Evolutionary conservation across 306 rosid species (phyloP), one percentile per base, ranked within the genome.

Genomic region (Lablab purpureus): DNA sequence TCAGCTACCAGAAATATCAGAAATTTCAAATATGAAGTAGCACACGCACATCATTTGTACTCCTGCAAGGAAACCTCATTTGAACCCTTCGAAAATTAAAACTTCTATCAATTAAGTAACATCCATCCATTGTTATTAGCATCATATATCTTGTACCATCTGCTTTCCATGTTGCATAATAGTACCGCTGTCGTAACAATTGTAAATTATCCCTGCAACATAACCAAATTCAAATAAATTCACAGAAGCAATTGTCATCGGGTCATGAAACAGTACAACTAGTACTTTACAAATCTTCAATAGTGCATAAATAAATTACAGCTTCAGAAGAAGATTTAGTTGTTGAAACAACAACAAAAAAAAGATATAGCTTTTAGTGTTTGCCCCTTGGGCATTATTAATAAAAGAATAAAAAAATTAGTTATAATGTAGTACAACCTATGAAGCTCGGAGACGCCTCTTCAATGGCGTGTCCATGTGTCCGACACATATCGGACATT

Each of bases 91-190:
- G 92, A 82, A 89, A 96, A 80, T 87, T 96, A 82, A 91, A 96
- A 89, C 51, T 87, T 80, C 99, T 88, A 82, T 96, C 99, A 76
- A 96, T 80, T 85, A 96, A 82, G 93, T 90, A 96, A 80, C 99
- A 96, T 30, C 99, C 99, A 84, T 96, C 99, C 90, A 91, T 76
- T n/a, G 93, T 96, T 80, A 93, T 93, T 79, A 93, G 85, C 99
- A 96, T 91, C 99, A 96, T 96, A 80, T 96, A 96, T 83, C 99
- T 80, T 55, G 99, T 96, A 71, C 99, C 99, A 81, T 96, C 99
- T 77, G 99, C 99, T 88, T 96, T 96, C 99, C 99, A 96, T 21
- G 99, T 96, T 60, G 99, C 99, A 89, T 96, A 96, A 81, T 96
- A 96, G 86, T 93, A 96, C 19, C 99, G 99, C 59, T 96, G 98